These are phyloP conservation scores for Colletotrichum sp. DNA, from an alignment of 2,329 filamentous ascomycete species.

Conservation along the genomic window DNA sequence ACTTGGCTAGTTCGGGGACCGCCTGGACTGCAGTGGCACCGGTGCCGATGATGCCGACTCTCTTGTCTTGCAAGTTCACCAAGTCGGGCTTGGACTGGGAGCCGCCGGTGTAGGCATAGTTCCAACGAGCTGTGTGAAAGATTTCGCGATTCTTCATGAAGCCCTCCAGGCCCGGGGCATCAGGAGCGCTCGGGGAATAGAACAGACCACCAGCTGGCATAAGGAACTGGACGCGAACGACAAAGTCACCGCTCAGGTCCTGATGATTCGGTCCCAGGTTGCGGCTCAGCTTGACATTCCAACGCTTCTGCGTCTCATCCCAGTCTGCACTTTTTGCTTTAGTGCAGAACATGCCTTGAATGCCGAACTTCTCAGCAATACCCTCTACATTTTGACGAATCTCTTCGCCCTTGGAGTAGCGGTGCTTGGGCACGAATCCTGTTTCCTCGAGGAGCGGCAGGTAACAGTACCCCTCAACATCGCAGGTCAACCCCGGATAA, in stretches of 20 bases:
- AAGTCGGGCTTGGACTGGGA: conserved; percentile 40
- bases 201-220: conserved; percentile 42
- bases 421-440: conserved; percentile 18
- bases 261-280: conserved; percentile 36
- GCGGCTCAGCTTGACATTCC: conserved; percentile 25
- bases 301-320: conserved; percentile 41
- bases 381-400: conserved; percentile 44
- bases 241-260: conserved; percentile 23
- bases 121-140: conserved; percentile 53
- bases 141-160: conserved; percentile 44
- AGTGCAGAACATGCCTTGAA: conserved; percentile 47
- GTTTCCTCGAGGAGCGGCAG: conserved; percentile 17
- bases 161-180: not conserved
- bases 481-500: conserved; percentile 57
- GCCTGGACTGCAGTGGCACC: conserved; percentile 53
- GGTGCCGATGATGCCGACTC: conserved; percentile 54
- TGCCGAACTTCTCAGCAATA: conserved; percentile 44
- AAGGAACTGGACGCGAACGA: conserved; percentile 43
- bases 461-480: conserved; percentile 51
- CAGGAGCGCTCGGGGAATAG: conserved; percentile 38
- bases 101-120: conserved; percentile 48
- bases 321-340: conserved; percentile 44
- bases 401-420: conserved; percentile 39
- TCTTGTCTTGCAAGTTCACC: conserved; percentile 49
- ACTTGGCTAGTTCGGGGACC: conserved; percentile 49